Conservation (phyloP, 31 red algal species). For the Odonthalia washingtoniensis region DNA sequence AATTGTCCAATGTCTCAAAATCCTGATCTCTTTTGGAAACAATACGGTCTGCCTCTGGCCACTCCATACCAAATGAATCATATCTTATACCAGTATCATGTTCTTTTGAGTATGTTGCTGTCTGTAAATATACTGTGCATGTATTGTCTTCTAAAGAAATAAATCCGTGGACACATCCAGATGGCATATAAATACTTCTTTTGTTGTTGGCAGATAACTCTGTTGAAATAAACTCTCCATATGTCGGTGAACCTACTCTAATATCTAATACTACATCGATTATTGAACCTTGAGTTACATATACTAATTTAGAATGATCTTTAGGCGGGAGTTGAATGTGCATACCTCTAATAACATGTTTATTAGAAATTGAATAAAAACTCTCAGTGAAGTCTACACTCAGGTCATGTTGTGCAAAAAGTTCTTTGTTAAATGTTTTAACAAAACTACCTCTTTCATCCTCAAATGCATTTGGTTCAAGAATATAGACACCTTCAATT, state of each 20-base stretch:
- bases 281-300: not conserved
- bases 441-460: constrained; percentile 17
- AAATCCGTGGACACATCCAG: constrained; percentile 34
- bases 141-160: constrained; percentile 6
- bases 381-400: not conserved
- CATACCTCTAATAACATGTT: constrained; percentile 13
- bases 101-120: constrained; percentile 1
- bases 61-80: constrained; percentile 32
- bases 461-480: not conserved
- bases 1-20: constrained; percentile 2
- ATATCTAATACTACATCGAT: constrained; percentile 43
- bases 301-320: constrained; percentile 16
- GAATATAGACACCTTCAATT: not conserved
- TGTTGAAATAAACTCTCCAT: constrained; percentile 22
- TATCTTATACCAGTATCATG: constrained; percentile 6
- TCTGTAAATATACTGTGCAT: constrained; percentile 1
- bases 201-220: constrained; percentile 16
- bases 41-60: constrained; percentile 21
- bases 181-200: constrained; percentile 20
- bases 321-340: constrained; percentile 19
- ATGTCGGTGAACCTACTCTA: constrained; percentile 23
- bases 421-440: not conserved
- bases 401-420: not conserved
- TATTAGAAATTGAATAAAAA: not conserved
- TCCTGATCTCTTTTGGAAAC: constrained; percentile 13